A percentile compares a stretch with the other conserved stretches of the same genome.
phyloP scores from a whole-genome alignment of 495 filamentous ascomycete genomes.

The Monascus purpureus region DNA sequence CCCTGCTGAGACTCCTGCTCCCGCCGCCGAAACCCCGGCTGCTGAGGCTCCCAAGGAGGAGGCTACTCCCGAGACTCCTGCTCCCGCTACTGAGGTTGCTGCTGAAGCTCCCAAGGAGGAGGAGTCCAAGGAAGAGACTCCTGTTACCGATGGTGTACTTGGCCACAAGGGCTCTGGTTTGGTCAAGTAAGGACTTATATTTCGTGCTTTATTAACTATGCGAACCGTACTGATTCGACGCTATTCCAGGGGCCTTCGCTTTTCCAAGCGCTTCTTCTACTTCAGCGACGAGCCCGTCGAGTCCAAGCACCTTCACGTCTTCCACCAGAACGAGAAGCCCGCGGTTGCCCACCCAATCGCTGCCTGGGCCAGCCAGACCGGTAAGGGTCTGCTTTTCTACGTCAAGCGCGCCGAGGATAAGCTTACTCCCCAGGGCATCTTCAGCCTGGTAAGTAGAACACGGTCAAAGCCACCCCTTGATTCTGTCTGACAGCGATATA shows the following conservation, averaged over 20 bases:
- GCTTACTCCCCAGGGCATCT: slow-evolving; percentile 60
- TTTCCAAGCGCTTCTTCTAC: slow-evolving; percentile 81
- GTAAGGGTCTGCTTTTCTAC: slow-evolving; percentile 90
- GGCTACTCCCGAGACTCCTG: slow-evolving; percentile 23
- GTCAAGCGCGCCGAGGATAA: slow-evolving; percentile 77
- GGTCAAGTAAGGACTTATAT: slow-evolving; percentile 59
- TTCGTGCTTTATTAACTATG: slow-evolving; percentile 23
- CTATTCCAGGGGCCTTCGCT: slow-evolving; percentile 41
- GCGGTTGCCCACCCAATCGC: slow-evolving; percentile 59
- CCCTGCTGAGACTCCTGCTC: slow-evolving; percentile 19
- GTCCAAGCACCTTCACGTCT: slow-evolving; percentile 55
- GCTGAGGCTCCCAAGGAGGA: slow-evolving; percentile 26
- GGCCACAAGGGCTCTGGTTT: slow-evolving; percentile 83
- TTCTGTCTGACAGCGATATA: too few species aligned
- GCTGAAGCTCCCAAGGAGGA: slow-evolving; percentile 36
- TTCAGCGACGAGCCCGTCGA: slow-evolving; percentile 73
- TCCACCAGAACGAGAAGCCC: slow-evolving; percentile 78
- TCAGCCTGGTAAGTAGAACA: slow-evolving; percentile 73
- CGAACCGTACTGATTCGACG: slow-evolving; percentile 9
- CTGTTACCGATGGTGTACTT: slow-evolving; percentile 54
- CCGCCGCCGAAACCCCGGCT: slow-evolving; percentile 17
- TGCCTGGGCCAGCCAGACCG: slow-evolving; percentile 83
- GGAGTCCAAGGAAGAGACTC: slow-evolving; percentile 33
- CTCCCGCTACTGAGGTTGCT: slow-evolving; percentile 28
- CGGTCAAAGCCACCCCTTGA: too few species aligned